These are phyloP conservation scores for Fusarium fracticaudum DNA, from an alignment of 2,329 filamentous ascomycete genomes.

Conservation along the genomic window DNA sequence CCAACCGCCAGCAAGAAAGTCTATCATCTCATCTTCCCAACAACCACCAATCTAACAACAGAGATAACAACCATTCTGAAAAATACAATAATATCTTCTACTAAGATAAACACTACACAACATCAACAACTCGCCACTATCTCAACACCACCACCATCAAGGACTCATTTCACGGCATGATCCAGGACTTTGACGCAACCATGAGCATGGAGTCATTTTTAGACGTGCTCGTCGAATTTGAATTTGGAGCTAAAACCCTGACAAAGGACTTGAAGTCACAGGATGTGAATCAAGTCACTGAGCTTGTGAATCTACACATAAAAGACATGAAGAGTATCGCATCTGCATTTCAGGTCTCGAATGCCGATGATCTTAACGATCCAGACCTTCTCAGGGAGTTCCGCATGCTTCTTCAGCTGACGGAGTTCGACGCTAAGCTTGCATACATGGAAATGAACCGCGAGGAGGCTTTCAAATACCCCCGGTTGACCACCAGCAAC, in stretches of 20 bases:
- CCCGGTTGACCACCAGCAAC: neutral
- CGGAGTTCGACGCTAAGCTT: neutral
- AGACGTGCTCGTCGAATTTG: rapidly evolving
- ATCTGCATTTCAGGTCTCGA: rapidly evolving
- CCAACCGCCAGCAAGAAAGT: neutral
- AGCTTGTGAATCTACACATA: rapidly evolving
- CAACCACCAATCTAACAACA: neutral
- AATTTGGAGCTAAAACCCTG: neutral
- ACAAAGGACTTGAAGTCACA: neutral
- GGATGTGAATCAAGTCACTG: rapidly evolving
- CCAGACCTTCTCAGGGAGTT: rapidly evolving
- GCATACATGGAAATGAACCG: neutral
- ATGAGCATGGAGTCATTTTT: neutral
- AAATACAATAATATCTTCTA: neutral
- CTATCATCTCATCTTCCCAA: neutral
- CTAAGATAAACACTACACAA: neutral
- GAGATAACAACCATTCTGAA: rapidly evolving
- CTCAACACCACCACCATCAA: neutral
- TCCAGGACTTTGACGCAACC: neutral
- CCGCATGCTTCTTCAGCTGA: neutral
- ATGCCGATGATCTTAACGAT: rapidly evolving
- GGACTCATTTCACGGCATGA: neutral
- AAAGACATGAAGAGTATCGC: neutral
- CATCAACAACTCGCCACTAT: rapidly evolving
- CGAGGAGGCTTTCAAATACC: rapidly evolving